Evolutionary conservation across 148 eudicot genomes (phyloP).

Genomic region (Euryodendron excelsum): DNA sequence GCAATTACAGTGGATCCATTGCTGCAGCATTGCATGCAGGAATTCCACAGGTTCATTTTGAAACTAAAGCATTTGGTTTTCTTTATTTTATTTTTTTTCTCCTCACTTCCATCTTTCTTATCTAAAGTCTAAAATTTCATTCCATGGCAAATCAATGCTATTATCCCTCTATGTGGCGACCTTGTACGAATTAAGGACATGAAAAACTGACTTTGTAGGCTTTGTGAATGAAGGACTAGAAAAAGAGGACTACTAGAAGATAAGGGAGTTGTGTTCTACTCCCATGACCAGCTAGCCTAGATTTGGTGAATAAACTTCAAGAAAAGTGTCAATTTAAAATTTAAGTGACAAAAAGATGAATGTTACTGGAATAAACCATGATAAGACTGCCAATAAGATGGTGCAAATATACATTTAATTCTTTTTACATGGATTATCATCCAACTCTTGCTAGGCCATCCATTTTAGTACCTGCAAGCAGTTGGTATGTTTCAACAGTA

Average conservation of each 20-base stretch:
- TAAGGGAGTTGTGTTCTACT: not conserved
- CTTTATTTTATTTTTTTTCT: no score
- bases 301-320: not conserved
- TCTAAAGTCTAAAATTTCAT: not conserved
- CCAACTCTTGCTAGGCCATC: not conserved
- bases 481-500: not conserved
- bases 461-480: not conserved
- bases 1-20: conserved; percentile 69
- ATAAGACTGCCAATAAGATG: not conserved
- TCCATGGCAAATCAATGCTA: not conserved
- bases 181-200: not conserved
- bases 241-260: not conserved
- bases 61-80: no score
- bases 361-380: not conserved
- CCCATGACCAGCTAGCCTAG: not conserved
- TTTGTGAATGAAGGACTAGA: not conserved
- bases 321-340: not conserved
- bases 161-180: not conserved
- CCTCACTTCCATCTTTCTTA: no score
- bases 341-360: not conserved
- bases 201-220: not conserved
- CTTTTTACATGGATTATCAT: not conserved
- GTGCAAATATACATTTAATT: not conserved
- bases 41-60: conserved; percentile 64
- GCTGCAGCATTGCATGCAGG: conserved; percentile 95